phyloP scores from a whole-genome alignment of 163 green algal genomes.

The Dunaliella salina region DNA sequence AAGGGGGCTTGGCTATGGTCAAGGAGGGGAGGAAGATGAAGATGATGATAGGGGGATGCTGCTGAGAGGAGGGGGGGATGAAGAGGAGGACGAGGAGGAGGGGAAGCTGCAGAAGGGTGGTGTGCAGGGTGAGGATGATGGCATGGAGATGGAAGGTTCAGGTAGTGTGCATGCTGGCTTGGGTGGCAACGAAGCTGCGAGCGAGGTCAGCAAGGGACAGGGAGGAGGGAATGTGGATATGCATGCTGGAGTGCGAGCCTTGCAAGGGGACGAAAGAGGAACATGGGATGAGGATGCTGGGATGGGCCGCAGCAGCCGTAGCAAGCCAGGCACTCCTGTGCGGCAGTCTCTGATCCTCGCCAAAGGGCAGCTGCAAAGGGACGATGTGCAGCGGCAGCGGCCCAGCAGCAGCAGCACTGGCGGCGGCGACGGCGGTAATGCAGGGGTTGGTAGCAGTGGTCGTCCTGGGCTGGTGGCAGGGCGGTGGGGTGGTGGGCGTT shows the following conservation, averaged over 20 bases:
- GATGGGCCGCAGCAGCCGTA: too few species aligned
- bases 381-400: not conserved
- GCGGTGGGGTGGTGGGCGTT: not conserved
- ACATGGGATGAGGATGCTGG: too few species aligned
- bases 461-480: not conserved
- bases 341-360: too few species aligned
- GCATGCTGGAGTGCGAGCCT: too few species aligned
- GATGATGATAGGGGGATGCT: not conserved
- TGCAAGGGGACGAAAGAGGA: too few species aligned
- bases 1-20: not conserved
- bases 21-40: not conserved
- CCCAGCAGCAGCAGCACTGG: not conserved
- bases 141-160: not conserved
- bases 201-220: not conserved
- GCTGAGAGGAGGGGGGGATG: not conserved
- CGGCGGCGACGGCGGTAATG: too few species aligned
- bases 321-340: too few species aligned
- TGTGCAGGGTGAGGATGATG: constrained; percentile 4
- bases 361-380: too few species aligned
- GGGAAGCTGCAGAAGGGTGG: not conserved
- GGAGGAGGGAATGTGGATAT: not conserved
- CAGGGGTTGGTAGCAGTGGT: too few species aligned
- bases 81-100: not conserved
- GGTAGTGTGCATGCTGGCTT: not conserved
- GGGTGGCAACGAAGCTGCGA: not conserved